phyloP scores from a whole-genome alignment of 768 basidiomycete species.

The Rhodotorula babjevae region DNA sequence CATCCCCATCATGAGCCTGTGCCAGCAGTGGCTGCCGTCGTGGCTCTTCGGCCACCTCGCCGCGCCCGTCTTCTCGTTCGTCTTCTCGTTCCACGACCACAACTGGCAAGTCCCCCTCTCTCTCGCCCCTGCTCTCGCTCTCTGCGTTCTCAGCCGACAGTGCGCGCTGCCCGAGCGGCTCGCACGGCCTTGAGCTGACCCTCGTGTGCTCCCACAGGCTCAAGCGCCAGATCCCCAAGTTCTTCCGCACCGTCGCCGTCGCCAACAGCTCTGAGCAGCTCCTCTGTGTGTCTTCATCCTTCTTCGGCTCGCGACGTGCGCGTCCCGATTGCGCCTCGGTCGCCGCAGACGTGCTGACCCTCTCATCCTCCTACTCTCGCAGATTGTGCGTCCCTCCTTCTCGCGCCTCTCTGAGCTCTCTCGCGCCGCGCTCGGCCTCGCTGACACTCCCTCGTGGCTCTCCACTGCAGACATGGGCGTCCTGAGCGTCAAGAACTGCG shows the following conservation, averaged over 20 bases:
- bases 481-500: conserved; percentile 24
- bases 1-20: conserved; percentile 25
- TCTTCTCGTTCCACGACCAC: conserved; percentile 20
- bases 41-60: conserved; percentile 33
- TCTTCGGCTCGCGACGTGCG: no score
- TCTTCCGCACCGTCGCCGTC: conserved; percentile 26
- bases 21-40: conserved; percentile 15
- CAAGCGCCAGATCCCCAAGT: conserved; percentile 34
- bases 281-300: background rate
- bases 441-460: background rate
- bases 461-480: background rate
- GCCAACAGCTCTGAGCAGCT: conserved; percentile 24
- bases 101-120: background rate
- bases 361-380: background rate
- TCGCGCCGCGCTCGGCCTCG: no score
- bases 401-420: background rate
- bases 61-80: conserved; percentile 18
- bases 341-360: background rate
- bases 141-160: no score
- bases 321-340: no score
- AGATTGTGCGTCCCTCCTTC: background rate
- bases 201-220: background rate
- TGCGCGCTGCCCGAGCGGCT: no score
- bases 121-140: background rate
- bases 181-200: no score